A percentile compares a stretch with the other conserved stretches of the same genome.
Evolutionary conservation across 2,329 filamentous ascomycete species (phyloP).

Genomic region (Ceratocystis huliohia): DNA sequence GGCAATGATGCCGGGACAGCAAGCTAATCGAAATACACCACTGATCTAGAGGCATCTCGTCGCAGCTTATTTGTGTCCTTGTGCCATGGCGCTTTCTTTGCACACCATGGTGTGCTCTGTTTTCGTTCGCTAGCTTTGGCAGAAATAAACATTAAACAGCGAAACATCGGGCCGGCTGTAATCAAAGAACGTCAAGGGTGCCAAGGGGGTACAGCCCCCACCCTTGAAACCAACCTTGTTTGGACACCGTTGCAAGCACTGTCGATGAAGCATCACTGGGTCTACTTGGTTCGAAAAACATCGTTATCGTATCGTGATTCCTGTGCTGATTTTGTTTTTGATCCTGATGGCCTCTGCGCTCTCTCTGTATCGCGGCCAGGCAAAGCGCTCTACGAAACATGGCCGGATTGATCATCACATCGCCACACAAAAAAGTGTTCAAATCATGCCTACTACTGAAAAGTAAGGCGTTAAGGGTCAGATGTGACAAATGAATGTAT

Average conservation of each 20-base stretch:
- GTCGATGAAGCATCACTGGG: slow-evolving; percentile 1
- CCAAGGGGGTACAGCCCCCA: neutral
- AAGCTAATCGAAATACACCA: neutral
- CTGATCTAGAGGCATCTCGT: neutral
- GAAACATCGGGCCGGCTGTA: neutral
- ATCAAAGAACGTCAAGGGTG: no score
- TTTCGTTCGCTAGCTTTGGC: neutral
- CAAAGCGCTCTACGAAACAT: neutral
- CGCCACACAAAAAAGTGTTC: neutral
- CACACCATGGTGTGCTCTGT: neutral
- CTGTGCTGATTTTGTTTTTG: neutral
- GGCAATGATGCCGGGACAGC: neutral
- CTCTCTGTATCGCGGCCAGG: neutral
- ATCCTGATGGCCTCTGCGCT: neutral
- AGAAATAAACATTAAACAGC: slow-evolving; percentile 6
- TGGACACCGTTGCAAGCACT: neutral
- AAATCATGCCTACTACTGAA: neutral
- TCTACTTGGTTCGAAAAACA: neutral
- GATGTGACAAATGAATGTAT: no score
- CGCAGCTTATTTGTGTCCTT: neutral
- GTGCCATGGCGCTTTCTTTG: neutral
- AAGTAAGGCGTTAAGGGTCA: neutral
- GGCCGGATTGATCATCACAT: neutral
- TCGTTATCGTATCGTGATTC: neutral
- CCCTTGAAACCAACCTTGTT: slow-evolving; percentile 9